Base-by-base conservation (phyloP, 352 stramenopile genomes). In the Phytopythium boreale region DNA sequence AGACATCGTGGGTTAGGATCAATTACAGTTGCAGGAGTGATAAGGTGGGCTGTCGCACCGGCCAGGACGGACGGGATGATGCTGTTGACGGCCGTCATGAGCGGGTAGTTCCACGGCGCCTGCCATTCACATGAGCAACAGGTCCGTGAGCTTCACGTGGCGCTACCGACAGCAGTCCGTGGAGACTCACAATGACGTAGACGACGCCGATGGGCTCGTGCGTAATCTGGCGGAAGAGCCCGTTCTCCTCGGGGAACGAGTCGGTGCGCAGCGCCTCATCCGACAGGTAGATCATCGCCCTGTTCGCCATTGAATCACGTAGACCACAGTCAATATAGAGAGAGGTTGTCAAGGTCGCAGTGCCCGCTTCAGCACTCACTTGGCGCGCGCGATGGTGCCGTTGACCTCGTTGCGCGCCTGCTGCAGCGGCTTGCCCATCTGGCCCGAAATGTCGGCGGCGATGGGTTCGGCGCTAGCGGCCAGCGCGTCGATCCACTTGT, bases 41-140 rank as follows among this genome's bases (percentile, higher is more conserved):
- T 7, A 39, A 39, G 47, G 19, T 27, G 43, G 44, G 15, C 8
- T 11, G 11, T 34, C 56, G 61, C 51, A 77, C 70, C 82, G 2
- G 84, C 84, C 2, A 95, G 71, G 29, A 95, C 72, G n/a, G 87
- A 84, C 4, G 88, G 88, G 52, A 94, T 89, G 62, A 94, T 85
- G 24, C 79, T 89, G 67, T 96, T 96, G 59, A 93, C 84, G 12
- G 82, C 82, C n/a, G 86, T 96, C 77, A 96, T 89, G 41, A 94
- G 69, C 47, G 86, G 85, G 68, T 93, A 96, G 75, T 95, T 95
- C 83, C 84, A 95, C 8, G 87, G 83, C 46, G 84, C 83, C 72
- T 89, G 56, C n/a, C 43, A 59, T 64, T 36, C 34, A 14, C 6
- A 39, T 39, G 34, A 39, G 10, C 29, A 51, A 17, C 4, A 11